Base-by-base conservation (phyloP, 805 yeast genomes). In the Candida manassasensis region DNA sequence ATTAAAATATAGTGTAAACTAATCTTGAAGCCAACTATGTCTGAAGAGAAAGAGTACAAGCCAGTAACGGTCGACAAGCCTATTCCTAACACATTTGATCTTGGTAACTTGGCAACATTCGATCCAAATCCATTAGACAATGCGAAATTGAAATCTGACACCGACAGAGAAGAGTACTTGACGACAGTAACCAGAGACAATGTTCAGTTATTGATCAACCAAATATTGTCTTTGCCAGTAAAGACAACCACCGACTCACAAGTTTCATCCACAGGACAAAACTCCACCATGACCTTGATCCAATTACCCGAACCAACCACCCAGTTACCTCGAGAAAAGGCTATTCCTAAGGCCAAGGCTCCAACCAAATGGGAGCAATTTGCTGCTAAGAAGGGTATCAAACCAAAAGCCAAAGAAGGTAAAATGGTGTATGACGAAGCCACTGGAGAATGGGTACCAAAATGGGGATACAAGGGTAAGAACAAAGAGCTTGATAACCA, bases 401-500 rank as follows among this genome's bases (percentile, higher is more conserved):
- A 83, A 63, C 75, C 94, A 64, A 89, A 85, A 71, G 85, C 84
- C 41, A 88, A 82, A 59, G 81, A 84, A 19, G 96, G 95, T 31
- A 93, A 86, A 65, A 69, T 81, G 75, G 87, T 85, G 1, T 93
- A 67, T 50, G 96, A 93, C 60, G 97, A 93, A 60, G 93, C 75
- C 21, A 65, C 76, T 19, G 89, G 90, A 34, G 89, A 88, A 63
- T 93, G 98, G 98, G 96, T 83, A 42, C 90, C 95, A 50, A 90
- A 88, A 63, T 93, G 98, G 98, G 99, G 99, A 41, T 90, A 83
- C 69, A 81, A 84, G 46, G 97, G 97, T 53, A 78, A 79, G 63
- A 93, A 93, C 63, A 90, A 93, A 66, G 77, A 79, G 37, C 54
- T 80, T 48, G 97, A 90, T 52, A 66, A 73, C 52, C 97, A 93